Conservation (phyloP, 257 asterid genomes). For the Nyctanthes arbortristis region DNA sequence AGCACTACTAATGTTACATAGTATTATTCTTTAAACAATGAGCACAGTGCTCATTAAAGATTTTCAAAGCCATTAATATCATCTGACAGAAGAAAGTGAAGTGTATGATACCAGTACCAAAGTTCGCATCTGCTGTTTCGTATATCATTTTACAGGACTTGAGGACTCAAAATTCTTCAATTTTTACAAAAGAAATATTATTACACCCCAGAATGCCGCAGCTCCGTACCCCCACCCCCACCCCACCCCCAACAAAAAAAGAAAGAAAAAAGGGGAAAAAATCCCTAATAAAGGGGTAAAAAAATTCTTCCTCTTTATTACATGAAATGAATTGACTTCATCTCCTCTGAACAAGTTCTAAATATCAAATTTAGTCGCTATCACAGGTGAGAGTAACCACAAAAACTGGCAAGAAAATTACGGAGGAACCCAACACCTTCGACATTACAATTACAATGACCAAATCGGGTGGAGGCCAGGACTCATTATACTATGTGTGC, state of each 20-base stretch:
- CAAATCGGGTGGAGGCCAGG: not conserved
- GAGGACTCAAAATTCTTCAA: not conserved
- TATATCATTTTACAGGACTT: not conserved
- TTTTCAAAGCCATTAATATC: no score
- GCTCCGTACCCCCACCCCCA: no score
- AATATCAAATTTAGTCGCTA: not conserved
- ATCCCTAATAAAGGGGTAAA: no score
- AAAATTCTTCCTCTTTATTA: not conserved
- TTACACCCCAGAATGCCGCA: no score
- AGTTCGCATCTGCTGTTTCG: no score
- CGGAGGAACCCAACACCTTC: not conserved
- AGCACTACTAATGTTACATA: no score
- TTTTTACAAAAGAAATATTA: no score
- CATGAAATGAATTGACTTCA: not conserved
- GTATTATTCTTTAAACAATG: no score
- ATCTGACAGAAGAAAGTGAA: not conserved
- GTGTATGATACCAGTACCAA: no score
- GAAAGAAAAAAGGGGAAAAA: no score
- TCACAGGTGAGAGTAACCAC: not conserved
- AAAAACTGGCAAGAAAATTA: not conserved
- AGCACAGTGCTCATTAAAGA: no score
- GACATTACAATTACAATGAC: slow-evolving; percentile 24
- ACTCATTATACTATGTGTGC: not conserved
- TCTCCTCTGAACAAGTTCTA: not conserved
- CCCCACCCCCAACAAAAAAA: no score